Evolutionary conservation across 2,329 filamentous ascomycete species (phyloP).

Genomic region (Pyricularia sp.): DNA sequence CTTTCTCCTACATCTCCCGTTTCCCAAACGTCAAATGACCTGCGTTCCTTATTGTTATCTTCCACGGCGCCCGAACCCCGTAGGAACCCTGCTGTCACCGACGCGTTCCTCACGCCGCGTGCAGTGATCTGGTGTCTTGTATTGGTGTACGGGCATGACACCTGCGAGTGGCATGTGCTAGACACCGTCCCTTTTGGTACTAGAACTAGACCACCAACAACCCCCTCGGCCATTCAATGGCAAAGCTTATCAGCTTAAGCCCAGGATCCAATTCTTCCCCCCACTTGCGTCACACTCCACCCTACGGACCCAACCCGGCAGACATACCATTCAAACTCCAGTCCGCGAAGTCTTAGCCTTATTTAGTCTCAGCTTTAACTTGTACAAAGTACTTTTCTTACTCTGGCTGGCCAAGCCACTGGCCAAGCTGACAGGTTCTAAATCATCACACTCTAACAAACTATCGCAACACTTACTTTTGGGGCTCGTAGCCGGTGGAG

Average conservation of each 20-base stretch:
- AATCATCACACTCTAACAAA: not conserved
- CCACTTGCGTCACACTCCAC: not conserved
- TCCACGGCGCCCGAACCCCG: not conserved
- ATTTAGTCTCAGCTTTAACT: not conserved
- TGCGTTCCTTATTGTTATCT: not conserved
- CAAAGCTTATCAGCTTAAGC: not conserved
- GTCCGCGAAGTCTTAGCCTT: not conserved
- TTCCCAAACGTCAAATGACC: not conserved
- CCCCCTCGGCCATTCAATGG: not conserved
- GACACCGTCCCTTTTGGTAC: not conserved
- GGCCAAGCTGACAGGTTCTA: not conserved
- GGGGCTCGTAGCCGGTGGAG: not conserved
- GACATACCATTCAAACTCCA: not conserved
- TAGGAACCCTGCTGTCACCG: not conserved
- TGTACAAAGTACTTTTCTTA: not conserved
- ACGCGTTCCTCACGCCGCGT: not conserved
- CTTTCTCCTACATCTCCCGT: not conserved
- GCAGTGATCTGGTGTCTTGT: constrained; percentile 1
- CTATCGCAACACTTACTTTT: not conserved
- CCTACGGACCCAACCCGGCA: not conserved
- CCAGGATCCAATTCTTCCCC: not conserved
- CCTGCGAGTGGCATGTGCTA: not conserved
- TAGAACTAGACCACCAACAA: not conserved
- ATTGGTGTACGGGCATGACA: not conserved
- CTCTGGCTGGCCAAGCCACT: not conserved